These are phyloP conservation scores for Brassica balearica DNA, from an alignment of 441 rosid species.

Conservation along the genomic window DNA sequence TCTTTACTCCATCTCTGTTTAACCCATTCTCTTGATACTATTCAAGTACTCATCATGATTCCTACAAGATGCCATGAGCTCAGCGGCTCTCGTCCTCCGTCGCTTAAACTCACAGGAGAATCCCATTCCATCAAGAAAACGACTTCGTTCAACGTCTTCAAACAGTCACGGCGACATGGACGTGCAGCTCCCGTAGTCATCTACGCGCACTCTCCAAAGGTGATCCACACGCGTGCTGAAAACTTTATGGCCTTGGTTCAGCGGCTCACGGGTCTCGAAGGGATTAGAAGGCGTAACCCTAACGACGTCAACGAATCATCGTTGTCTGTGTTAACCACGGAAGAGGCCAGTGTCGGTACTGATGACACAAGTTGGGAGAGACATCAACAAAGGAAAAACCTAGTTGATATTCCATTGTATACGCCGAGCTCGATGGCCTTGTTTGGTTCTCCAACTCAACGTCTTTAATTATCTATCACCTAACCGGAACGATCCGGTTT, in stretches of 20 bases:
- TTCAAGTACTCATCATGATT: slow-evolving; percentile 45
- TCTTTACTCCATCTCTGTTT: slow-evolving; percentile 5
- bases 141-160: slow-evolving; percentile 28
- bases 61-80: slow-evolving; percentile 48
- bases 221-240: slow-evolving; percentile 63
- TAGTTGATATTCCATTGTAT: slow-evolving; percentile 58
- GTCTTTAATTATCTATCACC: slow-evolving; percentile 36
- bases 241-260: slow-evolving; percentile 80
- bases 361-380: slow-evolving; percentile 17
- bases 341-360: slow-evolving; percentile 32
- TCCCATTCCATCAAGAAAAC: slow-evolving; percentile 61
- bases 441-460: slow-evolving; percentile 50
- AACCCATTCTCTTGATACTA: neutral
- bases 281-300: slow-evolving; percentile 15
- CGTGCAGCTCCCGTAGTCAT: slow-evolving; percentile 51
- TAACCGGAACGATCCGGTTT: slow-evolving; percentile 34
- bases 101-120: slow-evolving; percentile 58
- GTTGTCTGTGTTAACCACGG: slow-evolving; percentile 48
- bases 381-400: slow-evolving; percentile 31
- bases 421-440: slow-evolving; percentile 54
- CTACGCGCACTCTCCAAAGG: slow-evolving; percentile 57
- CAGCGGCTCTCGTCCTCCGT: slow-evolving; percentile 65
- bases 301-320: slow-evolving; percentile 36
- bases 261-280: slow-evolving; percentile 53
- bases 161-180: slow-evolving; percentile 39